Base-by-base conservation (phyloP, 78 protist genomes). In the Dictyostelium capitatum region DNA sequence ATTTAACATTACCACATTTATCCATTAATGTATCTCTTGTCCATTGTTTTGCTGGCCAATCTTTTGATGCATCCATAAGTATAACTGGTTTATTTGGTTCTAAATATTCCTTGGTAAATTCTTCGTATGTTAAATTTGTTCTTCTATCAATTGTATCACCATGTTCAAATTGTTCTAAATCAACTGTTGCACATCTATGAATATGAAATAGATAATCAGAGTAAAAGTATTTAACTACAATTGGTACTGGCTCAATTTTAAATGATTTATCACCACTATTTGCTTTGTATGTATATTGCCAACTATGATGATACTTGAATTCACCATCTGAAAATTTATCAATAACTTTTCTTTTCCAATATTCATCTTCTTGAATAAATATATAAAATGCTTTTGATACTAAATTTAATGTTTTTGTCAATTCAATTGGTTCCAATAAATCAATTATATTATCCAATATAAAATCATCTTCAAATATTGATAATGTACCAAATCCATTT, bases 81-180 rank as follows among this genome's bases (percentile, higher is more conserved):
- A 92, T 92, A 6, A 84, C 96, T 1, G 96, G 96, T 51, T 75
- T 69, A 25, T 92, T 92, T 10, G 92, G 92, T 19, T 57, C 59
- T 4, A 84, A 80, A 70, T 92, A 92, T 12, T 92, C 81, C 0
- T n/a, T 0, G 0, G 57, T 64, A 43, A 92, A 92, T 11, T 92
- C 74, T 20, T 83, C 96, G 0, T n/a, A 30, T 10, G 80, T 67
- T 54, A 84, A 30, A 67, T 54, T 59, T 0, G 78, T 30, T 12
- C 92, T 73, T 65, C 96, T 43, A 25, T 84, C 96, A 37, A 83
- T 79, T 28, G 91, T 48, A 12, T 83, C 90, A 25, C 65, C 75
- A 10, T 73, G 19, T 32, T 79, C 94, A 72, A 72, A 89, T 25
- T 28, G 51, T 11, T 32, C 14, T 0, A 89, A 15, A 65, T 89